Conservation (phyloP, 352 stramenopile species). For the Phytophthora pseudosyringae region DNA sequence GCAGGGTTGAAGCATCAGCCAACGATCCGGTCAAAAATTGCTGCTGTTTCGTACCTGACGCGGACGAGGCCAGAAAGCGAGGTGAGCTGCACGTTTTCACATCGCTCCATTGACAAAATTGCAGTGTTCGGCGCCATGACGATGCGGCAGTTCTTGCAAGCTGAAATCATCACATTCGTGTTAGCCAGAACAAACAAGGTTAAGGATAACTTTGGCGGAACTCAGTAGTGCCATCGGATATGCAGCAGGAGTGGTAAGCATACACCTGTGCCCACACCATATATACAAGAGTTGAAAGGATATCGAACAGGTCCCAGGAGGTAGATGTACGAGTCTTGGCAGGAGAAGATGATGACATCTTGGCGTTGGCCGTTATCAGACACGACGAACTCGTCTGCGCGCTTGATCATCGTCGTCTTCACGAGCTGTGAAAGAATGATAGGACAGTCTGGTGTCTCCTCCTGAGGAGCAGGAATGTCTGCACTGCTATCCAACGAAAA, state of each 20-base stretch:
- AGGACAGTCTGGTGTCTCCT: slow-evolving; percentile 40
- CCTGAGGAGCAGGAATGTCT: slow-evolving; percentile 12
- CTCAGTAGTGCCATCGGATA: not conserved
- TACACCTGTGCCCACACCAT: not conserved
- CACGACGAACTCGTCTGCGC: slow-evolving; percentile 61
- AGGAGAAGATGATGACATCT: slow-evolving; percentile 91
- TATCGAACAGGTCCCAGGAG: slow-evolving; percentile 94
- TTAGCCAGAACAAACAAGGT: slow-evolving; percentile 42
- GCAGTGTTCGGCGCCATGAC: slow-evolving; percentile 94
- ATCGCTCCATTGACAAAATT: slow-evolving; percentile 94
- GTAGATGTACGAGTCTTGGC: slow-evolving; percentile 95
- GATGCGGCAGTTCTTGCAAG: slow-evolving; percentile 96
- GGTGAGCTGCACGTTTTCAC: slow-evolving; percentile 93
- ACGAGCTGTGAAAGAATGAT: slow-evolving; percentile 66
- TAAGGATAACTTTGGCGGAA: slow-evolving; percentile 46
- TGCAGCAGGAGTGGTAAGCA: not conserved
- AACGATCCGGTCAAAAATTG: not conserved
- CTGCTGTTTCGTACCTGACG: slow-evolving; percentile 62
- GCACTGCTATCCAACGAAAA: slow-evolving; percentile 47
- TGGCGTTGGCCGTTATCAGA: slow-evolving; percentile 42
- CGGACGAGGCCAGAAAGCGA: slow-evolving; percentile 86
- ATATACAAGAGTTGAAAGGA: slow-evolving; percentile 45
- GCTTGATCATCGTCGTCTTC: slow-evolving; percentile 87
- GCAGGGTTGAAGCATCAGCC: not conserved
- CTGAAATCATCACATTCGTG: slow-evolving; percentile 92